These are phyloP conservation scores for Solanum medicagineum DNA, from an alignment of 257 asterid species.

Conservation along the genomic window DNA sequence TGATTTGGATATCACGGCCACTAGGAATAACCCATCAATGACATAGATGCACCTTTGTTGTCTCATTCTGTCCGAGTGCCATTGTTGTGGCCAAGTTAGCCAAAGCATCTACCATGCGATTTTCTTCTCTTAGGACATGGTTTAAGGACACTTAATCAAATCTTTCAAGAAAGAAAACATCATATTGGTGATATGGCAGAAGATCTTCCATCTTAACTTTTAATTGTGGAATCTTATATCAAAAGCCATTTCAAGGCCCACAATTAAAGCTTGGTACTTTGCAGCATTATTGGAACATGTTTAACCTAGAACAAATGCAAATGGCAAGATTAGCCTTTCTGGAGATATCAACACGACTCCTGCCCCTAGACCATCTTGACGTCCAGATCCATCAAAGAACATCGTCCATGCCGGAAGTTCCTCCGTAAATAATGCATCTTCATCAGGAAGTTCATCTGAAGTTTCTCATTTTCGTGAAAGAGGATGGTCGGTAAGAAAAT, in stretches of 20 bases:
- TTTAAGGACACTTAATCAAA: background rate
- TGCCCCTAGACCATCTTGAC: background rate
- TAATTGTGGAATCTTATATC: background rate
- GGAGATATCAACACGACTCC: background rate
- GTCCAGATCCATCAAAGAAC: background rate
- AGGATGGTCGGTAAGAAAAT: background rate
- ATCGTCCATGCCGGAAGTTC: background rate
- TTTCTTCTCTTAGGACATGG: background rate
- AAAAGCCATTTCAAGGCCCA: background rate
- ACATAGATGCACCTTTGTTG: background rate
- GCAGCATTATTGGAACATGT: background rate
- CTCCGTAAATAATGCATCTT: background rate
- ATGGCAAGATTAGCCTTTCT: no score
- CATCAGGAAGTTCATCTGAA: background rate
- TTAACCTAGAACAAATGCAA: background rate
- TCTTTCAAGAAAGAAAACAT: background rate
- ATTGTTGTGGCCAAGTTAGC: background rate
- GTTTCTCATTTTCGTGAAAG: background rate
- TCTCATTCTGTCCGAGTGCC: background rate
- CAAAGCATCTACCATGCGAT: background rate
- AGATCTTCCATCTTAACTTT: background rate
- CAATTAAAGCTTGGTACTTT: background rate
- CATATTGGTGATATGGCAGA: background rate
- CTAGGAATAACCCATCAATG: background rate
- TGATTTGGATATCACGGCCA: background rate